Conservation (phyloP, 176 grass and related monocot genomes). For the Oryza longistaminata region DNA sequence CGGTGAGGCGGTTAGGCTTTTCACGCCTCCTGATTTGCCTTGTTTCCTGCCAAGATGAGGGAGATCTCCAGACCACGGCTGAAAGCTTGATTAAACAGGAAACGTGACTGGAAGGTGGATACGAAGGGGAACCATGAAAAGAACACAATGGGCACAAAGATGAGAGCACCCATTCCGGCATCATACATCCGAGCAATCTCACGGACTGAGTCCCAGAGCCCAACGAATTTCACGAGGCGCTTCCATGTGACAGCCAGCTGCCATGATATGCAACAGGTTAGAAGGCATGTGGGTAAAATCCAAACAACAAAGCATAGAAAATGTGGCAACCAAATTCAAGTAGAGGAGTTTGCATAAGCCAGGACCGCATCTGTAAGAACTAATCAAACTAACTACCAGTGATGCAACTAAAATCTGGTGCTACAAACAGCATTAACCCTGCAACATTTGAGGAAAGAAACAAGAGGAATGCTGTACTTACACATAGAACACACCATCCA, state of each 20-base stretch:
- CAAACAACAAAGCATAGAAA: neutral
- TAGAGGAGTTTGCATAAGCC: neutral
- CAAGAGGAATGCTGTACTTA: conserved; percentile 42
- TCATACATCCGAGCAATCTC: conserved; percentile 96
- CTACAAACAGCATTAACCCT: neutral
- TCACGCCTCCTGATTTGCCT: conserved; percentile 72
- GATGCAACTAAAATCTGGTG: neutral
- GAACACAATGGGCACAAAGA: conserved; percentile 81
- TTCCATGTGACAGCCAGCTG: conserved; percentile 82
- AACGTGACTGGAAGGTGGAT: conserved; percentile 86
- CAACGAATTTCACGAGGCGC: conserved; percentile 27
- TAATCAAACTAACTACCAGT: neutral
- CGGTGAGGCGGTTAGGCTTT: neutral
- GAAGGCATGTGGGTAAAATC: neutral
- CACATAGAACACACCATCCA: conserved; percentile 79
- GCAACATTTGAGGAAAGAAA: conserved; percentile 25
- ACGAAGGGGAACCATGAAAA: conserved; percentile 99
- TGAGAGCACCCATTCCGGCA: conserved; percentile 80
- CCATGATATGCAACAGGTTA: conserved; percentile 32
- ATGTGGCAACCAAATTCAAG: neutral
- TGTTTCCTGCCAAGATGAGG: conserved; percentile 96
- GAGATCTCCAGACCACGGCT: conserved; percentile 95
- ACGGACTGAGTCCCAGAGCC: conserved; percentile 70
- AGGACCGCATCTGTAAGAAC: neutral
- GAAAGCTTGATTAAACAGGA: conserved; percentile 94